phyloP scores from a whole-genome alignment of 1,139 yeast genomes.

The Kodamaea derodonti region DNA sequence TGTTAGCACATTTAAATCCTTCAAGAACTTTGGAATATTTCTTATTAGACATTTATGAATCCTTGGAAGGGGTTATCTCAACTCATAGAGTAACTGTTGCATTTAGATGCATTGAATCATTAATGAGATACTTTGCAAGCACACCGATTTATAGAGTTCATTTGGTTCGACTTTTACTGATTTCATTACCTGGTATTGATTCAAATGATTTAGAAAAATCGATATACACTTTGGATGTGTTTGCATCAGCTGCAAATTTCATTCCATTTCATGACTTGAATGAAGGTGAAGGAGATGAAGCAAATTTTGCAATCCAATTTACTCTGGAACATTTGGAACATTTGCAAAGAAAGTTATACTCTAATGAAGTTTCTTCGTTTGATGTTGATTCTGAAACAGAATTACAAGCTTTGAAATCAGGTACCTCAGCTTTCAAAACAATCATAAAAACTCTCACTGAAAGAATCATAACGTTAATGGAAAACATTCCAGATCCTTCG shows the following conservation, averaged over 20 bases:
- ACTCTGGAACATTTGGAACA: conserved; percentile 59
- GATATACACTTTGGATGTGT: conserved; percentile 61
- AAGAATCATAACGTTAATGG: conserved; percentile 62
- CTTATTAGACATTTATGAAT: conserved; percentile 75
- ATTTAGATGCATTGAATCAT: conserved; percentile 59
- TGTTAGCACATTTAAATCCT: conserved; percentile 64
- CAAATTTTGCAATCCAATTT: conserved; percentile 66
- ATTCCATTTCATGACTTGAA: conserved; percentile 65
- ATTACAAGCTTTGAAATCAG: conserved; percentile 60
- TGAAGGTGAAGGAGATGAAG: conserved; percentile 29
- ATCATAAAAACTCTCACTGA: conserved; percentile 57
- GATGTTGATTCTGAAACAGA: conserved; percentile 42
- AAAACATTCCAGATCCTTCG: conserved; percentile 68
- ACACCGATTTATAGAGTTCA: conserved; percentile 74
- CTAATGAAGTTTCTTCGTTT: conserved; percentile 13
- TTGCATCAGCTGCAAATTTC: conserved; percentile 68
- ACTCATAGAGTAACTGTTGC: conserved; percentile 81
- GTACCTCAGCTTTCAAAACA: conserved; percentile 68
- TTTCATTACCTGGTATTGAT: conserved; percentile 80
- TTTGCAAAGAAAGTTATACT: conserved; percentile 36
- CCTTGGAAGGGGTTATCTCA: conserved; percentile 75
- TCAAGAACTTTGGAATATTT: conserved; percentile 58
- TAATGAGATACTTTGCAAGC: conserved; percentile 65
- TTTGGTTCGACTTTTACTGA: conserved; percentile 64
- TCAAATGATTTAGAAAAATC: conserved; percentile 82